Base-by-base conservation (phyloP, 345 rosid species). In the Gossypium herbaceum region DNA sequence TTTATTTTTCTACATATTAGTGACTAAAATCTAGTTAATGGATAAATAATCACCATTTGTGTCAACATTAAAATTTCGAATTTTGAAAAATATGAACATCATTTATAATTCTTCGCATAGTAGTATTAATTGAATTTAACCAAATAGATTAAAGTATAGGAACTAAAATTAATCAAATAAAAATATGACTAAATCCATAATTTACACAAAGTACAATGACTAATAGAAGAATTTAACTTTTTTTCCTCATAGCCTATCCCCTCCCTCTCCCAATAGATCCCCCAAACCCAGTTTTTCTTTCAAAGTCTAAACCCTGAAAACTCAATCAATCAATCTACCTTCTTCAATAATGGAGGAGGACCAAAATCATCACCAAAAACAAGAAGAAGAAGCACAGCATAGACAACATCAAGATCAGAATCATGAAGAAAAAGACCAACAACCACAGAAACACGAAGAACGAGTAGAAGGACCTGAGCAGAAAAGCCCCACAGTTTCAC, bases 331-430 rank as follows among this genome's bases (percentile, higher is more conserved):
- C 61, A 27, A 29, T 52, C 57, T n/a, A 3, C 15, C 58, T 68
- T 15, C 2, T 52, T 70, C 73, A 70, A 34, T 34, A 7, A 70
- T 70, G 73, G 73, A 70, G 73, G 73, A 70, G 27, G 12, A 34
- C 48, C n/a, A 29, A 15, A 34, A 52, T n/a, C 61, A 52, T 27
- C 59, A 17, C 6, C 73, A 25, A 3, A 41, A 68, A 44, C 24
- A 41, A 62, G n/a, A 43, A 44, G 54, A 66, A 20, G 54, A 67
- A 1, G n/a, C 41, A 1, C 55, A 22, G 4, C 29, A 44, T 34
- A 44, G 9, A 10, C 6, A 50, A 66, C 24, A 27, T 3, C 45
- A 25, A 68, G 13, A 27, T 5, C 58, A 68, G 13, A 16, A 51
- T 17, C 45, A 51, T 9, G 15, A 25, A 50, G 43, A 9, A 16